Conservation (phyloP, 1,284 basidiomycete genomes). For the Apiotrichum gamsii region DNA sequence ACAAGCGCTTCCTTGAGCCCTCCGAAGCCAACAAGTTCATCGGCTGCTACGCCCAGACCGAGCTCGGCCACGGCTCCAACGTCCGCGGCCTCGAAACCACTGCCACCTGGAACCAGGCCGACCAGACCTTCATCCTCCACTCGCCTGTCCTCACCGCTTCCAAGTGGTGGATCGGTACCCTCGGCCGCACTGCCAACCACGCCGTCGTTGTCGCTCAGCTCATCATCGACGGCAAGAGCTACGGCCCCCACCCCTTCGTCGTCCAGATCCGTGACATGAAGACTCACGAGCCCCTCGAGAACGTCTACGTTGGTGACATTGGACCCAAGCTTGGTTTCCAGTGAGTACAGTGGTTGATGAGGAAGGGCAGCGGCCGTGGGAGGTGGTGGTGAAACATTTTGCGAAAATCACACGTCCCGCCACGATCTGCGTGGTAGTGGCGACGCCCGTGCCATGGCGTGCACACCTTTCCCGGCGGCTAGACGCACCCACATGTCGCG, state of each 20-base stretch:
- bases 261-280: slow-evolving; percentile 53
- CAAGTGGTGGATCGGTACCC: slow-evolving; percentile 56
- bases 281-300: slow-evolving; percentile 49
- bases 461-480: no score
- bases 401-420: no score
- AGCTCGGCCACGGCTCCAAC: slow-evolving; percentile 51
- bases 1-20: slow-evolving; percentile 9
- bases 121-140: slow-evolving; percentile 55
- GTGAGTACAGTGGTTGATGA: no score
- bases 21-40: slow-evolving; percentile 36
- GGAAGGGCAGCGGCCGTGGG: no score
- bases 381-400: no score
- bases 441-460: no score
- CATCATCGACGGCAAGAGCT: slow-evolving; percentile 51
- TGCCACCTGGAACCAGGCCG: slow-evolving; percentile 52
- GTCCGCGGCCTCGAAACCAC: slow-evolving; percentile 57
- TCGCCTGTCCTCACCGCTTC: slow-evolving; percentile 51
- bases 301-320: slow-evolving; percentile 55
- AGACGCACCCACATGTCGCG: no score
- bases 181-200: slow-evolving; percentile 55
- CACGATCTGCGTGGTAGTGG: no score
- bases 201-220: slow-evolving; percentile 55
- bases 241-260: slow-evolving; percentile 56
- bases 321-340: slow-evolving; percentile 56
- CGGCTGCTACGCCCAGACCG: slow-evolving; percentile 55